Evolutionary conservation across 2,329 filamentous ascomycete species (phyloP).

Genomic region (Alternaria triticina): DNA sequence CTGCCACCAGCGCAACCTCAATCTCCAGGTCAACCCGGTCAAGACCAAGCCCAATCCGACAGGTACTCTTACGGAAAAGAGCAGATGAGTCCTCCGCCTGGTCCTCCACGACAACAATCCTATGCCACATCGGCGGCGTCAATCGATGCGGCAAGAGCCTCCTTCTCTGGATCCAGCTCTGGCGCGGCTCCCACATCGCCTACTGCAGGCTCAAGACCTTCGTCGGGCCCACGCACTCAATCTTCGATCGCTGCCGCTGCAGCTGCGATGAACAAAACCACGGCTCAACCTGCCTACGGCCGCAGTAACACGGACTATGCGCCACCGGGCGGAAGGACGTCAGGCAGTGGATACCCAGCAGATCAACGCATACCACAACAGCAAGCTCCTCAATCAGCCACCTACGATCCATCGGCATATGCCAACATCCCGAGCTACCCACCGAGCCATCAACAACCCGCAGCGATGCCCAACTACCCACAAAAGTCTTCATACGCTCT

Average conservation of each 20-base stretch:
- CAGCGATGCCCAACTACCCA: slow-evolving; percentile 38
- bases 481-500: slow-evolving; percentile 45
- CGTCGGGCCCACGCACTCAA: slow-evolving; percentile 56
- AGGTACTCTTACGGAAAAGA: slow-evolving; percentile 59
- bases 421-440: slow-evolving; percentile 56
- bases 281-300: slow-evolving; percentile 52
- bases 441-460: slow-evolving; percentile 39
- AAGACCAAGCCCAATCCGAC: slow-evolving; percentile 51
- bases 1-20: slow-evolving; percentile 48
- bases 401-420: slow-evolving; percentile 81
- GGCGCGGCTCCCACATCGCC: slow-evolving; percentile 55
- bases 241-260: slow-evolving; percentile 56
- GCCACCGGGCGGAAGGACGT: slow-evolving; percentile 36
- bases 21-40: slow-evolving; percentile 40
- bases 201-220: slow-evolving; percentile 53
- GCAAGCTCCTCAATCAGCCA: slow-evolving; percentile 59
- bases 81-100: slow-evolving; percentile 43
- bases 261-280: slow-evolving; percentile 53
- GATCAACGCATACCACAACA: slow-evolving; percentile 50
- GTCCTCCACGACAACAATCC: slow-evolving; percentile 48
- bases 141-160: slow-evolving; percentile 56
- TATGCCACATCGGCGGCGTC: slow-evolving; percentile 52
- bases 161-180: slow-evolving; percentile 48
- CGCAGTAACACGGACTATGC: slow-evolving; percentile 54
- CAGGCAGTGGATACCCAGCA: slow-evolving; percentile 46